Percentiles rank a stretch among this genome's conserved stretches.
phyloP scores from a whole-genome alignment of 495 filamentous ascomycete genomes.

The Lasiosphaeria ovina region DNA sequence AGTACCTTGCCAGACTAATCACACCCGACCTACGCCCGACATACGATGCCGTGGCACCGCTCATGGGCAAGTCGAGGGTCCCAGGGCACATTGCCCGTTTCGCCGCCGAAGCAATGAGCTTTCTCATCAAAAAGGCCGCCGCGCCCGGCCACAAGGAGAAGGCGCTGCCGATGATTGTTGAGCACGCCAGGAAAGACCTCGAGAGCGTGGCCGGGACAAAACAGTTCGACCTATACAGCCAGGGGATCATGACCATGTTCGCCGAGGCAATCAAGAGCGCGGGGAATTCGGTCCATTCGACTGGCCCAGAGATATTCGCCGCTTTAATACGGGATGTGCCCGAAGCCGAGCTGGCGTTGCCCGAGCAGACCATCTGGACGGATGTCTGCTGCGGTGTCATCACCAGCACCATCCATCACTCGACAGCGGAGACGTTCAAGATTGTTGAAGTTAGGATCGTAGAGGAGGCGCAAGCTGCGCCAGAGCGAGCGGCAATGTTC shows the following conservation, averaged over 20 bases:
- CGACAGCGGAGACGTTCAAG: slow-evolving; percentile 64
- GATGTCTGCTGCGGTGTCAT: slow-evolving; percentile 72
- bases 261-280: slow-evolving; percentile 84
- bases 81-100: slow-evolving; percentile 85
- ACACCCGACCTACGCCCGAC: slow-evolving; percentile 82
- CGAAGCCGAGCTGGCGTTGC: slow-evolving; percentile 45
- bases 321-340: slow-evolving; percentile 57
- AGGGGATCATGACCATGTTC: slow-evolving; percentile 88
- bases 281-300: slow-evolving; percentile 76
- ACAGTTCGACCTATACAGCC: slow-evolving; percentile 62
- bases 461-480: slow-evolving; percentile 39
- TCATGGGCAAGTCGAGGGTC: slow-evolving; percentile 79
- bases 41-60: slow-evolving; percentile 75
- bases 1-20: slow-evolving; percentile 84
- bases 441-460: slow-evolving; percentile 58
- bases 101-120: slow-evolving; percentile 91
- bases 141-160: slow-evolving; percentile 69
- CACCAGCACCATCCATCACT: slow-evolving; percentile 77
- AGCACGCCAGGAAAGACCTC: slow-evolving; percentile 67
- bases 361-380: slow-evolving; percentile 47
- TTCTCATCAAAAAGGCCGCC: slow-evolving; percentile 84
- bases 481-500: slow-evolving; percentile 49
- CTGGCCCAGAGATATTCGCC: slow-evolving; percentile 65
- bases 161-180: slow-evolving; percentile 65
- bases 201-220: slow-evolving; percentile 49